Conservation (phyloP, 2,329 filamentous ascomycete species). For the Sporothrix mexicana region DNA sequence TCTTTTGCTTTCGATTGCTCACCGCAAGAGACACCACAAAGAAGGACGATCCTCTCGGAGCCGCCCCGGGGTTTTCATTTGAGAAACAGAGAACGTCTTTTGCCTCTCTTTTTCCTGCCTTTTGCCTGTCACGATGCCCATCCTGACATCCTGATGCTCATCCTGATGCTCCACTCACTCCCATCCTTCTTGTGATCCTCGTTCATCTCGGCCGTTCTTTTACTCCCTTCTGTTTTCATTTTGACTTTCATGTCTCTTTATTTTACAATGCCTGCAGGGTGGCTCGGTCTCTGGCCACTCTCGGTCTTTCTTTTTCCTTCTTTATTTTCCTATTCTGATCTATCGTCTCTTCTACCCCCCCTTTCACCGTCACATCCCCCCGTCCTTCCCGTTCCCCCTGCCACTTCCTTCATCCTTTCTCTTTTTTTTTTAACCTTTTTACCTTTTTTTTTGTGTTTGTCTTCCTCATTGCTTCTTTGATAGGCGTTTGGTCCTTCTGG, state of each 20-base stretch:
- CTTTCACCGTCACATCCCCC: constrained; percentile 1
- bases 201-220: neutral
- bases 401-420: neutral
- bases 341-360: constrained; percentile 12
- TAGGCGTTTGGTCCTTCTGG: too few relatives aligned
- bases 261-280: neutral
- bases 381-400: neutral
- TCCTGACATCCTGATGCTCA: too few relatives aligned
- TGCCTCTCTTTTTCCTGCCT: neutral
- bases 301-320: neutral
- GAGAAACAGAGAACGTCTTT: too few relatives aligned
- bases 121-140: neutral
- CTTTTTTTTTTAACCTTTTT: neutral
- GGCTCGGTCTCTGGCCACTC: neutral
- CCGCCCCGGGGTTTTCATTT: neutral
- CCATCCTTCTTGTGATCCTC: neutral
- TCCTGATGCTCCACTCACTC: neutral
- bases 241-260: neutral
- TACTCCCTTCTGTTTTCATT: neutral
- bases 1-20: neutral
- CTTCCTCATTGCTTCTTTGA: neutral
- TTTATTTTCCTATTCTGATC: neutral
- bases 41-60: constrained; percentile 9
- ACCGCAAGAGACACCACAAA: neutral
- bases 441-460: neutral